Conservation (phyloP, 2,329 filamentous ascomycete genomes). For the Neopestalotiopsis sp. region DNA sequence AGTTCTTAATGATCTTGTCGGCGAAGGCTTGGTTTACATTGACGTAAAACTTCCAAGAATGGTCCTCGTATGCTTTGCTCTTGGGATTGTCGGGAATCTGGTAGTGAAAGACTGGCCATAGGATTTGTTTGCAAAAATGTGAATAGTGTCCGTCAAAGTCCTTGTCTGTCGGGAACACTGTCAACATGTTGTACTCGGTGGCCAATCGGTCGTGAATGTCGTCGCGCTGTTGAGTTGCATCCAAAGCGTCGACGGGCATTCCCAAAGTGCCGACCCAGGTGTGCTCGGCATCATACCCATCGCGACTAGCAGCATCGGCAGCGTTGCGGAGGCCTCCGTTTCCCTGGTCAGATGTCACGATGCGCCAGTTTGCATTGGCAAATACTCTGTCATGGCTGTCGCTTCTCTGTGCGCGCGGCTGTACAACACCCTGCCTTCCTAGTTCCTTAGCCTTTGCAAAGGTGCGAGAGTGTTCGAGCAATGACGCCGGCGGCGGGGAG, state of each 20-base stretch:
- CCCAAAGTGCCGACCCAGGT: conserved; percentile 93
- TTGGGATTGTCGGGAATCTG: conserved; percentile 97
- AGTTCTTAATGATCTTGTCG: conserved; percentile 86
- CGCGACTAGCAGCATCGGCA: conserved; percentile 75
- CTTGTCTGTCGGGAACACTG: conserved; percentile 86
- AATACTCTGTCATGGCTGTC: conserved; percentile 73
- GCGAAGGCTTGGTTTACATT: conserved; percentile 93
- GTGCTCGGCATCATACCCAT: conserved; percentile 73
- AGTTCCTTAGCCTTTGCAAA: conserved; percentile 63
- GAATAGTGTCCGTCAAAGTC: conserved; percentile 95
- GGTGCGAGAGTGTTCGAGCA: conserved; percentile 70
- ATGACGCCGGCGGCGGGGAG: conserved; percentile 75
- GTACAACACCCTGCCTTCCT: conserved; percentile 61
- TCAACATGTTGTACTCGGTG: conserved; percentile 80
- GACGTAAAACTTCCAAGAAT: conserved; percentile 95
- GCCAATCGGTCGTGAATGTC: conserved; percentile 84
- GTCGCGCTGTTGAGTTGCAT: conserved; percentile 74
- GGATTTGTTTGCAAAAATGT: conserved; percentile 96
- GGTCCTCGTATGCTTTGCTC: conserved; percentile 97
- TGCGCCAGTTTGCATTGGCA: conserved; percentile 79
- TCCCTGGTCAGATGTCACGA: conserved; percentile 86
- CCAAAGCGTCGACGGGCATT: conserved; percentile 88
- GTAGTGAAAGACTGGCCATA: conserved; percentile 98
- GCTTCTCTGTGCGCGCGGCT: conserved; percentile 59
- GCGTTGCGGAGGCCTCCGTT: conserved; percentile 93